phyloP scores from a whole-genome alignment of 192 early-diverging fungal genomes.

The Blastocladiella britannica region DNA sequence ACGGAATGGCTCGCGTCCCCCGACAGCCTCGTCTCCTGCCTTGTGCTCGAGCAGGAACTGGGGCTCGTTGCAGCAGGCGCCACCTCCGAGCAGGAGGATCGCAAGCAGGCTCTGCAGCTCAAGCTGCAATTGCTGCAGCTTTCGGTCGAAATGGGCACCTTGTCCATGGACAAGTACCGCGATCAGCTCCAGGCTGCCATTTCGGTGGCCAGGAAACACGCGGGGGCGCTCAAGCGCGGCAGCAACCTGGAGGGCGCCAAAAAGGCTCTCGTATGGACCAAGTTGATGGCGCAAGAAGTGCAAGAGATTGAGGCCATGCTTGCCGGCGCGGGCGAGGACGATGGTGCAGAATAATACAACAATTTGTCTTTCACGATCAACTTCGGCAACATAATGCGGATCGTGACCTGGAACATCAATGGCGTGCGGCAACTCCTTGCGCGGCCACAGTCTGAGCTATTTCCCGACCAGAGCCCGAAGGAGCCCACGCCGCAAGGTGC shows the following conservation, averaged over 20 bases:
- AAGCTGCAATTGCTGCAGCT: not conserved
- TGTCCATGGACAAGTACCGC: not conserved
- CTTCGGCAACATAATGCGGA: no score
- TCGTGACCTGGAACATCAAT: slow-evolving; percentile 42
- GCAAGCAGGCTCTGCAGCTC: not conserved
- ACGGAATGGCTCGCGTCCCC: not conserved
- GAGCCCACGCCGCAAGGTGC: slow-evolving; percentile 4
- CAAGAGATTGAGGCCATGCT: not conserved
- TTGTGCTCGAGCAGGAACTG: not conserved
- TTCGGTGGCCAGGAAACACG: not conserved
- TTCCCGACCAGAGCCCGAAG: slow-evolving; percentile 18
- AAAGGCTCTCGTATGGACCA: no score
- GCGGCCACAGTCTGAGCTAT: slow-evolving; percentile 28
- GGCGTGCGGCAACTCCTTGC: slow-evolving; percentile 23
- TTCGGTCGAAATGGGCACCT: not conserved
- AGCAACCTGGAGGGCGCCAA: no score
- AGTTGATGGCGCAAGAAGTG: not conserved
- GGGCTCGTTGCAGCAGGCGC: not conserved
- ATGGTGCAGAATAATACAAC: no score
- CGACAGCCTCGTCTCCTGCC: not conserved
- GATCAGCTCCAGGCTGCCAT: not conserved
- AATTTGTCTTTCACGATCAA: no score
- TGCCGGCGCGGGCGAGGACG: not conserved
- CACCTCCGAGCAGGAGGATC: not conserved
- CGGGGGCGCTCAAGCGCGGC: not conserved